Evolutionary conservation across 345 rosid genomes (phyloP).

Genomic region (Syzygium oleosum): DNA sequence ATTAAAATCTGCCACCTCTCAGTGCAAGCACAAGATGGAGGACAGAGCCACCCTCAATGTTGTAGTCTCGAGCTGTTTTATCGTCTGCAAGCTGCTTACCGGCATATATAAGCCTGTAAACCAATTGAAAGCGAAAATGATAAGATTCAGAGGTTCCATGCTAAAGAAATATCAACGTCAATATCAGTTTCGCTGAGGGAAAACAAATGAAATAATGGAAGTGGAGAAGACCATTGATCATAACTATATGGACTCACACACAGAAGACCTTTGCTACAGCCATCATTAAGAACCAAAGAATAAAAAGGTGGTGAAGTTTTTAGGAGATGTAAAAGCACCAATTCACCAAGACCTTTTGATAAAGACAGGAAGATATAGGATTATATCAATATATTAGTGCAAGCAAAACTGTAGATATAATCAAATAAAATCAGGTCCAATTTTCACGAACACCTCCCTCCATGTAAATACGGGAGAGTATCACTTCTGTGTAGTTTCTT

Average conservation of each 20-base stretch:
- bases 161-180: background rate
- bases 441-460: background rate
- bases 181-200: background rate
- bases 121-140: background rate
- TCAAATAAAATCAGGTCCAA: background rate
- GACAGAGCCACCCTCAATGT: slow-evolving; percentile 95
- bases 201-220: background rate
- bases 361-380: background rate
- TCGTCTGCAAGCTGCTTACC: slow-evolving; percentile 98
- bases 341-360: background rate
- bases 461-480: background rate
- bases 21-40: slow-evolving; percentile 97
- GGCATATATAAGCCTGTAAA: slow-evolving; percentile 75
- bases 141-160: background rate
- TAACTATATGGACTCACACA: background rate
- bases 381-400: background rate
- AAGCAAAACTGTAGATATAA: background rate
- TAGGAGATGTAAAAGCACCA: background rate
- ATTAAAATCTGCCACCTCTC: slow-evolving; percentile 55
- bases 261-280: background rate
- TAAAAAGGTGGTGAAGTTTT: background rate
- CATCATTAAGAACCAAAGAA: background rate
- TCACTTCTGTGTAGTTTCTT: background rate
- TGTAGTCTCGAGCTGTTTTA: slow-evolving; percentile 85
- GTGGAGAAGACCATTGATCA: background rate